Base-by-base conservation (phyloP, 1,284 basidiomycete species). In the Tetrapyrgos nigripes region DNA sequence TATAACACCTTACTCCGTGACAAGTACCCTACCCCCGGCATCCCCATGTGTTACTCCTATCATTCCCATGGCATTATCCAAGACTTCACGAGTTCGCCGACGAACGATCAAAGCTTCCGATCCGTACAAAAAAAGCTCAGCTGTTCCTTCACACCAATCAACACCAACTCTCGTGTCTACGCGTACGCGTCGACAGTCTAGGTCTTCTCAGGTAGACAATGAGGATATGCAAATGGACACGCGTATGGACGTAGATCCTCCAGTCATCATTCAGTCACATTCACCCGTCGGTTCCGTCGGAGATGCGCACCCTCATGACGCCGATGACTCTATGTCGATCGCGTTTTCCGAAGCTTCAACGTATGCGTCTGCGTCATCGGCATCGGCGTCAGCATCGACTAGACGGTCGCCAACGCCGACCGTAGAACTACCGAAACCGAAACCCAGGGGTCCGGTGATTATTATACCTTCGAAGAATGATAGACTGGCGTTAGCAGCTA, bases 161-260 rank as follows among this genome's bases (percentile, higher is more conserved):
- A 24, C 23, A 55, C 31, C 33, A 11, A 26, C 27, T 3, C 9
- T 31, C 4, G 28, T 28, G 37, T 23, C 35, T 5, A 3, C 33
- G 33, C 27, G 28, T 9, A 47, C 47, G n/a, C 55, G 40, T 27
- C 52, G 37, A 14, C n/a, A n/a, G n/a, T n/a, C n/a, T n/a, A n/a
- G n/a, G n/a, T n/a, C n/a, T n/a, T n/a, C n/a, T n/a, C n/a, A 50
- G 9, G 48, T 56, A 44, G 55, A 55, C 26, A 19, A 45, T 9
- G 26, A 45, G 43, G 9, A 9, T 3, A 2, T 19, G 2, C 4
- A 45, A 19, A 4, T 45, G 10, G 43, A n/a, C 43, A 45, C 43
- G 43, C 10, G 19, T 13, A 45, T 45, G 43, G 43, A 45, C 11
- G 26, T 24, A 2, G 45, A 50, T 50, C 29, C 55, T 40, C 5